Percentiles rank a stretch among this genome's conserved stretches.
phyloP scores from a whole-genome alignment of 1,139 yeast genomes.

The Eremothecium sinecaudum region DNA sequence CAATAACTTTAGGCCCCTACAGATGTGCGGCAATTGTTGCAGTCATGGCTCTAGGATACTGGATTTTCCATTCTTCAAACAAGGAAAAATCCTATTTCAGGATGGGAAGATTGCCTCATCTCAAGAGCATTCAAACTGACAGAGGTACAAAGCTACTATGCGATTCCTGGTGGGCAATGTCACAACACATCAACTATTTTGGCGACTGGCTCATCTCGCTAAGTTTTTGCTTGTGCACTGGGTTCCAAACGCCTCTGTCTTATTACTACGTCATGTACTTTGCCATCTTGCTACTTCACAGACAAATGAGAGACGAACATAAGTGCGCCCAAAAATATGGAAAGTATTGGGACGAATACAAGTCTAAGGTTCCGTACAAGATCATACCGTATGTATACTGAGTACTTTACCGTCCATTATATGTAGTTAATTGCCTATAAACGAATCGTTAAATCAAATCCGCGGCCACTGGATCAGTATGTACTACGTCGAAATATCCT shows the following conservation, averaged over 20 bases:
- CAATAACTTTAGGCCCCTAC: conserved; percentile 45
- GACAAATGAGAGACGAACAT: conserved; percentile 86
- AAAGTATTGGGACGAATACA: conserved; percentile 74
- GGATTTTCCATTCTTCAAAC: conserved; percentile 76
- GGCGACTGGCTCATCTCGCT: conserved; percentile 93
- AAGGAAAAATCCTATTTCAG: conserved; percentile 78
- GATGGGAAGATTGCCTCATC: conserved; percentile 57
- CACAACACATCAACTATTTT: conserved; percentile 88
- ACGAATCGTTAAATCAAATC: too few species aligned
- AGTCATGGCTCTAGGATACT: conserved; percentile 55
- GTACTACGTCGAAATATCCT: too few species aligned
- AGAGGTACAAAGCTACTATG: conserved; percentile 73
- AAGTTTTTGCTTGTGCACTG: conserved; percentile 91
- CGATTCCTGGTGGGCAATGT: conserved; percentile 94
- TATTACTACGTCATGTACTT: conserved; percentile 83
- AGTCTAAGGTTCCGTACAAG: conserved; percentile 71
- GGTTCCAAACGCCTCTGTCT: conserved; percentile 70
- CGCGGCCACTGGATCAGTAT: too few species aligned
- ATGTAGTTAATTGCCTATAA: too few species aligned
- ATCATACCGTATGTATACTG: conserved; percentile 82
- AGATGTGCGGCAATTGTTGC: conserved; percentile 34
- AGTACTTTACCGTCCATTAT: too few species aligned
- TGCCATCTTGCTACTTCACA: conserved; percentile 69
- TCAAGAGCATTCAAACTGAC: conserved; percentile 59
- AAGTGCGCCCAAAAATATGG: conserved; percentile 86